Evolutionary conservation across 2,329 filamentous ascomycete species (phyloP).

Genomic region (Diaporthe longicolla): DNA sequence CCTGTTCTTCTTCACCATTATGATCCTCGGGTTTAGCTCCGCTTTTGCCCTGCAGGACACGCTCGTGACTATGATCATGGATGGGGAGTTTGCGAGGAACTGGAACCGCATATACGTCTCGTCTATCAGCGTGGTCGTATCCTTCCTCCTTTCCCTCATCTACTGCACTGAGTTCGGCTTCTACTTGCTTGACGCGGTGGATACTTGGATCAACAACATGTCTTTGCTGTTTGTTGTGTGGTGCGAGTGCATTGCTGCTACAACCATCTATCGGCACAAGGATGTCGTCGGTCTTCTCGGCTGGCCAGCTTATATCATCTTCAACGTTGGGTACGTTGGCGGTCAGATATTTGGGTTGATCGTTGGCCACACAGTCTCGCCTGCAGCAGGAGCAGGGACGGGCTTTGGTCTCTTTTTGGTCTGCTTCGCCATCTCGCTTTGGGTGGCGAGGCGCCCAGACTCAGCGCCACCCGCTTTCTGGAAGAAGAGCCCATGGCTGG

Average conservation of each 20-base stretch:
- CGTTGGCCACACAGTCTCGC: background rate
- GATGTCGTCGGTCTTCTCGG: slow-evolving; percentile 13
- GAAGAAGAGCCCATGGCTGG: slow-evolving; percentile 1
- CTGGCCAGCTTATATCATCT: slow-evolving; percentile 4
- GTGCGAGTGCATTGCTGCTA: slow-evolving; percentile 20
- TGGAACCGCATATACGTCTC: slow-evolving; percentile 11
- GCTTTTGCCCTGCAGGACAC: slow-evolving; percentile 13
- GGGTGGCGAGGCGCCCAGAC: background rate
- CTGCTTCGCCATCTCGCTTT: background rate
- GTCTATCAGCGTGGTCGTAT: background rate
- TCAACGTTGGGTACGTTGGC: slow-evolving; percentile 6
- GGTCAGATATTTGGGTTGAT: background rate
- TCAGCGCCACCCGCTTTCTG: slow-evolving; percentile 4
- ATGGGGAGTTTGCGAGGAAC: background rate
- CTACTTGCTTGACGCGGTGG: slow-evolving; percentile 10
- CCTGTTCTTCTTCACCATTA: slow-evolving; percentile 18
- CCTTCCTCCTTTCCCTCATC: background rate
- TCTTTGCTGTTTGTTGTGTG: slow-evolving; percentile 5
- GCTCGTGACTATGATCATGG: slow-evolving; percentile 15
- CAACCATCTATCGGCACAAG: slow-evolving; percentile 11
- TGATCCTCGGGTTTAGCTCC: slow-evolving; percentile 2
- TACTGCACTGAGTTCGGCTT: slow-evolving; percentile 8
- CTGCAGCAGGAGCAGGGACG: background rate
- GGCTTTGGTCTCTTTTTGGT: background rate
- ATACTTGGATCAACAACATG: slow-evolving; percentile 21